Percentiles rank a stretch among this genome's conserved stretches.
Evolutionary conservation across 2,329 filamentous ascomycete genomes (phyloP).

Genomic region (Aureobasidium subglaciale): DNA sequence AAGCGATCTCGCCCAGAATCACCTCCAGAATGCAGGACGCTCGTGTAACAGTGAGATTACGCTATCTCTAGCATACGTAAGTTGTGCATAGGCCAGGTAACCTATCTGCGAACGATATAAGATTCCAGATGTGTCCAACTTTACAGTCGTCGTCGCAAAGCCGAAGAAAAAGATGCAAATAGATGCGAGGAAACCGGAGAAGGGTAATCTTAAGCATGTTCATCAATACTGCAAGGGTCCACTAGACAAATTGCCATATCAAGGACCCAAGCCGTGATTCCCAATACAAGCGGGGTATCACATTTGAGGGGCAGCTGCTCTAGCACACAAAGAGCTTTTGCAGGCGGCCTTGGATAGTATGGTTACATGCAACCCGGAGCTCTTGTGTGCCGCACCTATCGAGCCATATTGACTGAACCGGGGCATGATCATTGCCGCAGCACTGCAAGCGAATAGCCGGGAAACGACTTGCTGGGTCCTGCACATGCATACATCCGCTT

Average conservation of each 20-base stretch:
- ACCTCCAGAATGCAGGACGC: neutral
- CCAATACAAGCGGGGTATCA: neutral
- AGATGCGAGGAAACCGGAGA: neutral
- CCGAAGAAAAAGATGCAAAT: neutral
- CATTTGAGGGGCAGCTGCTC: slow-evolving; percentile 1
- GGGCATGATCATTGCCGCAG: slow-evolving; percentile 10
- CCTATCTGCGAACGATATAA: neutral
- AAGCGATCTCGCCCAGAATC: neutral
- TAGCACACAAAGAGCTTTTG: neutral
- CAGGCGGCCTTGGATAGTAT: neutral
- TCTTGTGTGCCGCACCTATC: slow-evolving; percentile 1
- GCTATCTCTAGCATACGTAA: neutral
- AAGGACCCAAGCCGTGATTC: neutral
- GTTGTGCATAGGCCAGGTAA: neutral
- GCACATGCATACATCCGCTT: slow-evolving; percentile 2
- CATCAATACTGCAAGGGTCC: neutral
- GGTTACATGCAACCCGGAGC: neutral
- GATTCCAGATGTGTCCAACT: neutral
- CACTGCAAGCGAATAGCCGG: slow-evolving; percentile 2
- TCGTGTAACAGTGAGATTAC: slow-evolving; percentile 11
- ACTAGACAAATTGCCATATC: slow-evolving; percentile 5
- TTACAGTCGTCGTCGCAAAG: neutral
- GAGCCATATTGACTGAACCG: slow-evolving; percentile 9
- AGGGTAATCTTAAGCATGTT: slow-evolving; percentile 3
- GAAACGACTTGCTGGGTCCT: neutral